These are phyloP conservation scores for Exophiala sp. DNA, from an alignment of 2,329 filamentous ascomycete genomes.

Conservation along the genomic window DNA sequence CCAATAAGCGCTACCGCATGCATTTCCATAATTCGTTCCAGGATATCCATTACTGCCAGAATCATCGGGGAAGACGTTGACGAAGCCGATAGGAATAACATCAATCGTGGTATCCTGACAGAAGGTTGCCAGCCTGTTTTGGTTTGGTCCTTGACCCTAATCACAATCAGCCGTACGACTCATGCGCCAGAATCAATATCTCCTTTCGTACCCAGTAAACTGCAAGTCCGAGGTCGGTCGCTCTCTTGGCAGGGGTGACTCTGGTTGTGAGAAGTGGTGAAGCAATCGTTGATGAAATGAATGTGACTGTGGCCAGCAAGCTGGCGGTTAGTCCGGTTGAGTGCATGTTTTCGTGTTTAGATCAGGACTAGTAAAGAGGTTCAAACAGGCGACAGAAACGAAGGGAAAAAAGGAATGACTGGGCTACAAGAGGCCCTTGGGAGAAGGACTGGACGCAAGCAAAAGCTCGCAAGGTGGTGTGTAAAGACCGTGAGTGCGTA, in stretches of 20 bases:
- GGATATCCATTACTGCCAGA: constrained; percentile 43
- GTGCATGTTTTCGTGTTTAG: constrained; percentile 17
- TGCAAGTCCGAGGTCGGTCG: constrained; percentile 42
- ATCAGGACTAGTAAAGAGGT: constrained; percentile 11
- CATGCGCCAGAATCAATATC: constrained; percentile 13
- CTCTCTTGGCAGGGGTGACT: constrained; percentile 1
- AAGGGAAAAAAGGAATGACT: constrained; percentile 19
- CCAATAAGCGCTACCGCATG: constrained; percentile 44
- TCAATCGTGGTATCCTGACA: constrained; percentile 52
- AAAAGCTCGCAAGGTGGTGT: constrained; percentile 19
- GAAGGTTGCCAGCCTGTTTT: constrained; percentile 48
- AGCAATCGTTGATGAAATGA: constrained; percentile 27
- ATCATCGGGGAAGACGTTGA: constrained; percentile 53
- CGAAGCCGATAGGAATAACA: constrained; percentile 55
- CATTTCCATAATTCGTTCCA: constrained; percentile 55
- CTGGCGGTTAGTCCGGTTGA: constrained; percentile 21
- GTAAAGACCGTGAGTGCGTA: constrained; percentile 14
- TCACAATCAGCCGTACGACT: constrained; percentile 3
- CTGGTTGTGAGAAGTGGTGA: constrained; percentile 40
- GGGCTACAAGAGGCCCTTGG: constrained; percentile 21
- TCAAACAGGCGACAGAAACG: constrained; percentile 11
- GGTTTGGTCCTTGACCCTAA: constrained; percentile 51
- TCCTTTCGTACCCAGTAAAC: constrained; percentile 48
- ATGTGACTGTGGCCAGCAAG: constrained; percentile 23
- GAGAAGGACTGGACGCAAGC: constrained; percentile 26